Conservation (phyloP, 78 protist species). For the Dictyostelium purpureum region DNA sequence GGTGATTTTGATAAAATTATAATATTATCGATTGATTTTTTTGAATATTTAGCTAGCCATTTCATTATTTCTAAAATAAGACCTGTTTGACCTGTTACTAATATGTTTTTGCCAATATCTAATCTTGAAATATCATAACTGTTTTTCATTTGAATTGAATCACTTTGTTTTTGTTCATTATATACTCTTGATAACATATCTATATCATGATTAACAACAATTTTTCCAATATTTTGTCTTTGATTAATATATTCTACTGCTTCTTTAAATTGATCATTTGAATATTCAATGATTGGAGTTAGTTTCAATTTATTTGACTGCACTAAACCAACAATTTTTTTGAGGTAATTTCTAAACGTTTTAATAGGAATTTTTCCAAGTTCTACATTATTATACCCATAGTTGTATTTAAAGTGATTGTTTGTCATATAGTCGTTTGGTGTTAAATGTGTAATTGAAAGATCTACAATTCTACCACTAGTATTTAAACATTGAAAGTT, state of each 20-base stretch:
- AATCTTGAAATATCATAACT: not conserved
- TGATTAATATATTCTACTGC: not conserved
- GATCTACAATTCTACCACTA: not conserved
- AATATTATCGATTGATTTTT: not conserved
- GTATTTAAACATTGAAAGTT: not conserved
- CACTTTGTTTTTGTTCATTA: not conserved
- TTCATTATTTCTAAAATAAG: not conserved
- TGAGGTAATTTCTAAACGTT: not conserved
- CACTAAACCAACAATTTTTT: not conserved
- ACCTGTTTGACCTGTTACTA: slow-evolving; percentile 16
- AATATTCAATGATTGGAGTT: not conserved
- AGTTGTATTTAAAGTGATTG: not conserved
- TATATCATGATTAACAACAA: not conserved
- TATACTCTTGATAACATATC: not conserved
- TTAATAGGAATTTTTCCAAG: not conserved
- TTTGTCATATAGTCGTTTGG: not conserved
- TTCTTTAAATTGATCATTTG: not conserved
- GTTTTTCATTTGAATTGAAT: not conserved
- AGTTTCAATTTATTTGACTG: not conserved
- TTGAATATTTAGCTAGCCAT: not conserved
- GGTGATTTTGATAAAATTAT: not conserved
- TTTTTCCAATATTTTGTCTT: not conserved
- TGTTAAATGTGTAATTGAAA: slow-evolving; percentile 17
- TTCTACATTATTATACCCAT: not conserved
- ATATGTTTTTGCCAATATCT: not conserved